A percentile compares a stretch with the other conserved stretches of the same genome.
Conservation (phyloP, 441 rosid species). For the Adansonia rubrostipa region DNA sequence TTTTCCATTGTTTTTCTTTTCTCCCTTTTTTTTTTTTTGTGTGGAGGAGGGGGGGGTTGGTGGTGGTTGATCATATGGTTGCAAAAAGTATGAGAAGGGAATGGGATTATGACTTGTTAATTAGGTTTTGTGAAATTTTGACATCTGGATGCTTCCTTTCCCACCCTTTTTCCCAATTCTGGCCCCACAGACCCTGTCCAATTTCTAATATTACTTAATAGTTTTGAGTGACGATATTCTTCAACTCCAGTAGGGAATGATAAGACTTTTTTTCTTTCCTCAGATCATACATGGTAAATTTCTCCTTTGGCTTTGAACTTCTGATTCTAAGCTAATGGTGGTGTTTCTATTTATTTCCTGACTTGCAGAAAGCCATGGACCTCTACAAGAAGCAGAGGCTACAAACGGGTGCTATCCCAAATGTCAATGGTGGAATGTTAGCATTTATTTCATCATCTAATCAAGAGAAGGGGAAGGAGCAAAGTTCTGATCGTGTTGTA, state of each 20-base stretch:
- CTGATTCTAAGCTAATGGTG: neutral
- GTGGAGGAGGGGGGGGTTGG: too few relatives aligned
- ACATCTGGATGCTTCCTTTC: neutral
- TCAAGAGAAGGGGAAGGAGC: constrained; percentile 35
- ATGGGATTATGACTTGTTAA: neutral
- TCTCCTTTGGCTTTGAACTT: neutral
- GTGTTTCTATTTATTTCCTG: constrained; percentile 13
- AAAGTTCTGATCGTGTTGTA: constrained; percentile 28
- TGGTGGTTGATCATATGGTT: too few relatives aligned
- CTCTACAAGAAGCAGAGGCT: constrained; percentile 79
- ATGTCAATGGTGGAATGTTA: constrained; percentile 29
- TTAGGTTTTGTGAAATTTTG: neutral
- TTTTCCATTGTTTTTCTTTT: neutral
- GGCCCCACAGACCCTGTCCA: neutral
- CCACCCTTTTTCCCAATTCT: neutral
- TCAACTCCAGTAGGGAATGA: neutral
- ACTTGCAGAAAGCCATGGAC: constrained; percentile 78
- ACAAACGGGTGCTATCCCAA: constrained; percentile 45
- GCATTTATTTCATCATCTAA: constrained; percentile 35
- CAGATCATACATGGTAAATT: neutral
- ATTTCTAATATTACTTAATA: neutral
- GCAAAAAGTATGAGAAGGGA: too few relatives aligned
- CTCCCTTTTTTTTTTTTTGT: neutral
- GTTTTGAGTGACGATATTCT: neutral
- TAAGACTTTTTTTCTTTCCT: neutral